A percentile compares a stretch with the other conserved stretches of the same genome.
Evolutionary conservation across 441 rosid genomes (phyloP).

Genomic region (Gossypium trilobum): DNA sequence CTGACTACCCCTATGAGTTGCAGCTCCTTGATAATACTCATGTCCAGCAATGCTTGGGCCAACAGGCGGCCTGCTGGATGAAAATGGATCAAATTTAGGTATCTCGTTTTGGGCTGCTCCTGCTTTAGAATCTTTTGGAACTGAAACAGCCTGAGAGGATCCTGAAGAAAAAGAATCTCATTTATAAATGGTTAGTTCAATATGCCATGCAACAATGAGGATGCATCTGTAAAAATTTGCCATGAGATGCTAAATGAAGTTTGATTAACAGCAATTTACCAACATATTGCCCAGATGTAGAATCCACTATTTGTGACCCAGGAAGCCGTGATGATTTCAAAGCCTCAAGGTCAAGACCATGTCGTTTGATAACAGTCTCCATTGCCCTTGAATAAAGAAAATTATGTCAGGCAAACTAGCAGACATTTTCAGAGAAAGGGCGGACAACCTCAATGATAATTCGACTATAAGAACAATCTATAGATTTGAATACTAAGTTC

Average conservation of each 20-base stretch:
- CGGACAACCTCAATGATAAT: neutral
- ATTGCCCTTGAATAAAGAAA: conserved; percentile 63
- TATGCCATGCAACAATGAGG: neutral
- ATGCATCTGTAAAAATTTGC: neutral
- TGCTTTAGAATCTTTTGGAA: conserved; percentile 45
- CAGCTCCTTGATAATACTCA: conserved; percentile 71
- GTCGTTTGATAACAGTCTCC: conserved; percentile 92
- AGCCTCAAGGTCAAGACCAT: conserved; percentile 89
- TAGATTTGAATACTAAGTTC: conserved; percentile 7
- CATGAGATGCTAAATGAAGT: neutral
- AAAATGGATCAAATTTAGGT: conserved; percentile 51
- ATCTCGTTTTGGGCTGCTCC: conserved; percentile 55
- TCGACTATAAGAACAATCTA: conserved; percentile 5
- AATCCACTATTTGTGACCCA: conserved; percentile 68
- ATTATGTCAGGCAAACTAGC: conserved; percentile 24
- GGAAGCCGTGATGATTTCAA: conserved; percentile 72
- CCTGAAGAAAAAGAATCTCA: conserved; percentile 38
- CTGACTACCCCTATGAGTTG: conserved; percentile 57
- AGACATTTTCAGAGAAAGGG: neutral
- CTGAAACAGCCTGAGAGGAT: conserved; percentile 61
- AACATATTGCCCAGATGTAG: conserved; percentile 47
- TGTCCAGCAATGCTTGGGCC: conserved; percentile 56
- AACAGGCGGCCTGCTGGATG: conserved; percentile 62
- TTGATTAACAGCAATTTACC: conserved; percentile 37
- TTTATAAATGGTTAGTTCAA: conserved; percentile 11